Percentiles rank a stretch among this genome's conserved stretches.
phyloP scores from a whole-genome alignment of 768 basidiomycete genomes.

The Phaeolepiota aurea region DNA sequence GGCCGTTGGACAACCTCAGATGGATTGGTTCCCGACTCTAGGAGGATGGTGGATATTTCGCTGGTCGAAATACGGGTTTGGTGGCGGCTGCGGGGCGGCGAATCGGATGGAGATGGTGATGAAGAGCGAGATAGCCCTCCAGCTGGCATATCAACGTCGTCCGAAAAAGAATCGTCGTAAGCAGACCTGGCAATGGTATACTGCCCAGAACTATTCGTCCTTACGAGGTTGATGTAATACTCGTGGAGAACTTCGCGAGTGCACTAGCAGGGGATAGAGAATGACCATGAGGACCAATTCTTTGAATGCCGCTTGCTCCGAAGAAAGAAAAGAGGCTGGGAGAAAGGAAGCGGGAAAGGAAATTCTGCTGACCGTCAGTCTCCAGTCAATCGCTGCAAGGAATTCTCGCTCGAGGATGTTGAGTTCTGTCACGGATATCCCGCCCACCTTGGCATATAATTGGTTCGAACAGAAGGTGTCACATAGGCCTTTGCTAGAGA shows the following conservation, averaged over 20 bases:
- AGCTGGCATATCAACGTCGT: conserved; percentile 51
- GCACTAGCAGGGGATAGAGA: conserved; percentile 48
- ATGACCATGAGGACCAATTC: conserved; percentile 19
- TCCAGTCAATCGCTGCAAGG: conserved; percentile 87
- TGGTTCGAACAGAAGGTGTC: conserved; percentile 94
- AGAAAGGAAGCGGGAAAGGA: conserved; percentile 12
- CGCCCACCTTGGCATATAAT: conserved; percentile 94
- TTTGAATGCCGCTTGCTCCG: conserved; percentile 5
- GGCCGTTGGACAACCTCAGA: conserved; percentile 45
- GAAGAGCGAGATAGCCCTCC: conserved; percentile 36
- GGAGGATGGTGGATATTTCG: conserved; percentile 33
- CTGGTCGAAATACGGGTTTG: conserved; percentile 16
- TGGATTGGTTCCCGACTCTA: conserved; percentile 28
- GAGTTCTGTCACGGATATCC: conserved; percentile 84
- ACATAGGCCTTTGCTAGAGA: conserved; percentile 90
- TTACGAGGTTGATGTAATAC: conserved; percentile 90
- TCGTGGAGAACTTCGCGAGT: conserved; percentile 85
- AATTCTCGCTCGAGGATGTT: conserved; percentile 95
- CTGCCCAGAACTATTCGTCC: conserved; percentile 63
- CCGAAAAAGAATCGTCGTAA: conserved; percentile 35
- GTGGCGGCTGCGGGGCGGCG: conserved; percentile 16
- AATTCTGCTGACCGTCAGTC: conserved; percentile 70
- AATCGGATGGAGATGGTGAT: conserved; percentile 29
- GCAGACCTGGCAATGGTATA: conserved; percentile 41
- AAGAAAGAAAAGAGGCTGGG: conserved; percentile 9